phyloP scores from a whole-genome alignment of 768 basidiomycete species.

The Pleurotus pulmonarius region DNA sequence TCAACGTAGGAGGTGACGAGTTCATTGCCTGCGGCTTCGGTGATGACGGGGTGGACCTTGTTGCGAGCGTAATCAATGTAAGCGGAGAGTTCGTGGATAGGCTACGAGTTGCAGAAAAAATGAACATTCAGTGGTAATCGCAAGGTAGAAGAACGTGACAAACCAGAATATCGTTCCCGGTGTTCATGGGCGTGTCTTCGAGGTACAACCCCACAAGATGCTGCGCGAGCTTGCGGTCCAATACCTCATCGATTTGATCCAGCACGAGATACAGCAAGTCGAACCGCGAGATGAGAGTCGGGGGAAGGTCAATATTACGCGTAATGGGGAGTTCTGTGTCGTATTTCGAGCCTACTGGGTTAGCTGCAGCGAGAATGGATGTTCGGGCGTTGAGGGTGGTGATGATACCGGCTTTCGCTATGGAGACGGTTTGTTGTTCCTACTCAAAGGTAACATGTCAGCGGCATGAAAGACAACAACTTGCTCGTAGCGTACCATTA shows the following conservation, averaged over 20 bases:
- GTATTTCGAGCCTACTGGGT: conserved; percentile 95
- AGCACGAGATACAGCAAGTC: conserved; percentile 94
- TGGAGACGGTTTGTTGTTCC: conserved; percentile 99
- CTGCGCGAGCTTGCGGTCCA: conserved; percentile 85
- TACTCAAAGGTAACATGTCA: conserved; percentile 22
- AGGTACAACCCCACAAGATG: conserved; percentile 93
- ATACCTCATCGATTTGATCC: conserved; percentile 86
- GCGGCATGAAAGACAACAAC: background rate
- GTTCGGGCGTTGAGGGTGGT: conserved; percentile 98
- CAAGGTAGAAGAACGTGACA: conserved; percentile 19
- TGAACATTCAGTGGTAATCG: background rate
- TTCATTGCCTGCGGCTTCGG: conserved; percentile 78
- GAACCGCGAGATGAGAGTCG: conserved; percentile 96
- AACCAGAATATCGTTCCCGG: conserved; percentile 73
- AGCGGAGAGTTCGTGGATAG: conserved; percentile 84
- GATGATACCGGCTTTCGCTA: conserved; percentile 98
- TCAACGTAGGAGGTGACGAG: conserved; percentile 90
- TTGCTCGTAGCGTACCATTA: conserved; percentile 61
- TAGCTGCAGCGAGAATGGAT: conserved; percentile 95
- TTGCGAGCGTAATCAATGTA: conserved; percentile 93
- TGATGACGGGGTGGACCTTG: conserved; percentile 81
- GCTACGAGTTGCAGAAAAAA: conserved; percentile 39
- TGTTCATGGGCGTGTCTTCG: conserved; percentile 77
- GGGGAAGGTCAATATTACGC: conserved; percentile 94
- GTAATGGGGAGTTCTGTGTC: conserved; percentile 90